Evolutionary conservation across 148 eudicot species (phyloP), one percentile per base, ranked within the genome.

Genomic region (Dysphania ambrosioides): DNA sequence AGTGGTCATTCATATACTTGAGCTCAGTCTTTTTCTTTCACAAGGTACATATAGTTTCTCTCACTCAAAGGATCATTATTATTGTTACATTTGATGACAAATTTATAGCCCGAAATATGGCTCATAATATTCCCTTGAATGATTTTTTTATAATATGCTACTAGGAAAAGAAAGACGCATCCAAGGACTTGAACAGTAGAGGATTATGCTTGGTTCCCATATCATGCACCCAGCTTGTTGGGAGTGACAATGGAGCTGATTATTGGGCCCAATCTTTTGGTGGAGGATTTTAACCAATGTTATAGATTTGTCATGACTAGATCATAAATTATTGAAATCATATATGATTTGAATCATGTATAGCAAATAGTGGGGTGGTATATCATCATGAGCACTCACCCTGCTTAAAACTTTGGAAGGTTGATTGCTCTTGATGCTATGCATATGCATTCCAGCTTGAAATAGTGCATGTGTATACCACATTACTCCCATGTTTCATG

Each of bases 121-220:
- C n/a, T n/a, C n/a, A n/a, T n/a, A n/a, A n/a, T n/a, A n/a, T n/a
- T n/a, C n/a, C n/a, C n/a, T n/a, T n/a, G n/a, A n/a, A n/a, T n/a
- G n/a, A n/a, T n/a, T n/a, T n/a, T n/a, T n/a, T n/a, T n/a, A n/a
- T n/a, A n/a, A n/a, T 2, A 30, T 73, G 58, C 62, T 29, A 71
- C 26, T 80, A 86, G 86, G 89, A 76, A 2, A 71, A 57, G 35
- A 72, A 82, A 42, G 86, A 76, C 41, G 78, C 29, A 34, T 23
- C 53, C 67, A 90, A 68, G 71, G 97, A 91, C 79, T 85, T 89
- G 83, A 86, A 82, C 75, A 87, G 91, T 77, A 83, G 82, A 82
- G 97, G 97, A 53, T 55, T 91, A 71, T 87, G 97, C 77, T 85
- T 91, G 87, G 93, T 91, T 72, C 97, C 97, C 8, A 65, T 86